Base-by-base conservation (phyloP, 2,329 filamentous ascomycete genomes). In the Cladosporium sp. region DNA sequence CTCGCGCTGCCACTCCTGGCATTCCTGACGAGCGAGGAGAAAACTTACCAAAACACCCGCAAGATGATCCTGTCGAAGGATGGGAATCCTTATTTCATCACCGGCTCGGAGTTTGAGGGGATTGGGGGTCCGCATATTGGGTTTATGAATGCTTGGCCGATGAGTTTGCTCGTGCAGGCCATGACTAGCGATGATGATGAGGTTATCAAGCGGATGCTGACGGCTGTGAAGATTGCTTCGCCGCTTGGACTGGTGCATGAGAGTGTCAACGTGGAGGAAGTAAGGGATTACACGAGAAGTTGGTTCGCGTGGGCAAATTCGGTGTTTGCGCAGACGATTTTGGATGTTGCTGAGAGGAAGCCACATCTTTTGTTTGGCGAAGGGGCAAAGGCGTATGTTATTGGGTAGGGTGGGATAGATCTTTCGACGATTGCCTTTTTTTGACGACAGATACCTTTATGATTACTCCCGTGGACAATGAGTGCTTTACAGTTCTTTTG, bases 301-400 rank as follows among this genome's bases (percentile, higher is more conserved):
- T 97, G 93, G 93, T 97, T 97, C 72, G 91, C 93, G 2, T 97
- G 92, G 94, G 94, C 94, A 10, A 99, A 99, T 66, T 94, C 91
- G 0, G 91, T 99, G 10, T 97, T 96, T 74, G 91, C 93, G 13
- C 87, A 91, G 72, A 96, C 92, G 0, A 90, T 99, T 45, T 76
- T 99, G 52, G 91, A 97, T 76, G 71, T 99, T 53, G 94, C 92
- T 1, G 87, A 88, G 73, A 79, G 93, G 70, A 96, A 96, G 73
- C 94, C 94, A 3, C 84, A 96, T 73, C 72, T 97, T 65, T 81
- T 97, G 37, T 96, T 97, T 71, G 87, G 85, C 13, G 74, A 83
- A 48, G 84, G 83, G 0, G 80, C 78, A 3, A 74, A 80, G 61
- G 77, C 84, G 28, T 90, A 89, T 69, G 65, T 73, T 17, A 61